Evolutionary conservation across 495 filamentous ascomycete species (phyloP).

Genomic region (Astrothelium macrocarpum): DNA sequence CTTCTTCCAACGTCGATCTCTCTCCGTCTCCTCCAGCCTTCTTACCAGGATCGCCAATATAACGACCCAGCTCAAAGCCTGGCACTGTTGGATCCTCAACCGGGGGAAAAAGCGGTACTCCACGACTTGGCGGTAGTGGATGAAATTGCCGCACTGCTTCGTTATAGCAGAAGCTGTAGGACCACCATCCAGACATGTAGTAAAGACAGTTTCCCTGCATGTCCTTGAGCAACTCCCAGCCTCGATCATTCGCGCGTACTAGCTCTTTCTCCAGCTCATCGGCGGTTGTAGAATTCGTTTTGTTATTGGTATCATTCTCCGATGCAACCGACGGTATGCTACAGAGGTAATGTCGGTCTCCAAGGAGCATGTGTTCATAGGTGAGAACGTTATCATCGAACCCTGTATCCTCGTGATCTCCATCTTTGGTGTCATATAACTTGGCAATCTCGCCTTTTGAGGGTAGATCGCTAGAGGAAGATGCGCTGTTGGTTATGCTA

Average conservation of each 20-base stretch:
- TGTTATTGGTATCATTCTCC: slow-evolving; percentile 47
- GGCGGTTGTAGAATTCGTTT: slow-evolving; percentile 35
- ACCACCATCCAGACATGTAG: slow-evolving; percentile 92
- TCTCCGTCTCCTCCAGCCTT: slow-evolving; percentile 25
- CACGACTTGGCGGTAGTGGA: slow-evolving; percentile 55
- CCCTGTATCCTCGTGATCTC: slow-evolving; percentile 15
- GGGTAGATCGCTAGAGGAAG: slow-evolving; percentile 26
- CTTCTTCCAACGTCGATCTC: slow-evolving; percentile 29
- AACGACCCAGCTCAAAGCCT: slow-evolving; percentile 70
- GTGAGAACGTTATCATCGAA: slow-evolving; percentile 31
- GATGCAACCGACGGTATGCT: slow-evolving; percentile 59
- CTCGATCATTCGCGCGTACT: slow-evolving; percentile 68
- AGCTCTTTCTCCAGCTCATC: slow-evolving; percentile 79
- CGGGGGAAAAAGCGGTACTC: slow-evolving; percentile 60
- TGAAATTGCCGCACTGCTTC: slow-evolving; percentile 86
- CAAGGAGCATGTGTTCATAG: slow-evolving; percentile 65
- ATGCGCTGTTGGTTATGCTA: slow-evolving; percentile 20
- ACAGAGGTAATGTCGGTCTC: slow-evolving; percentile 69
- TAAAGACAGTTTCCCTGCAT: slow-evolving; percentile 86
- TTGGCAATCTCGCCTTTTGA: slow-evolving; percentile 4
- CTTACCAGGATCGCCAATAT: slow-evolving; percentile 22
- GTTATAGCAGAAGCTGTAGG: slow-evolving; percentile 91
- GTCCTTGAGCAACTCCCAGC: slow-evolving; percentile 80
- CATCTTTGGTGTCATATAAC: slow-evolving; percentile 8
- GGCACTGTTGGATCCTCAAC: slow-evolving; percentile 64